Evolutionary conservation across 1,284 basidiomycete species (phyloP), one percentile per base, ranked within the genome.

Genomic region (Fomitopsis schrenkii): DNA sequence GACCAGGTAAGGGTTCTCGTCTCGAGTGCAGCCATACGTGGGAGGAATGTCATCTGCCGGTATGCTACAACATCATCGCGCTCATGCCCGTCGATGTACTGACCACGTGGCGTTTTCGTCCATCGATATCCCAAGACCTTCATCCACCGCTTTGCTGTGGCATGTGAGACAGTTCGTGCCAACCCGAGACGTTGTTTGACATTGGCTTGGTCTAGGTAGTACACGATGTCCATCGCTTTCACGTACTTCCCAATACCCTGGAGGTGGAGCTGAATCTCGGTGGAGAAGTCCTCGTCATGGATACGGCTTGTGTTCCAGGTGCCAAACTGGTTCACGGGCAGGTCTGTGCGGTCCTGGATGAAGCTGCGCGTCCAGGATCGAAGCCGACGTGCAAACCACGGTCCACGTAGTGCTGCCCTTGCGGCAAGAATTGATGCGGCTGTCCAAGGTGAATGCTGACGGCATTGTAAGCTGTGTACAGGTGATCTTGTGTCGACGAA

Each of bases 1-100:
- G 22, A 22, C 22, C 22, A 22, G 22, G 22, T 22, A 22, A 22
- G 22, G 22, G 22, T 22, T 22, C 22, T 22, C 22, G 22, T 22
- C 22, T 76, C 68, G 60, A 63, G 71, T 28, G 70, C 63, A 17
- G 15, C 44, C 69, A 74, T 72, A n/a, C 12, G 5, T 3, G 71
- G 75, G n/a, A 78, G 62, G 58, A 73, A 78, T 1, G 64, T 46
- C 9, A 69, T 48, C 5, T 74, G 40, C 0, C 68, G 64, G 66
- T 77, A 76, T 15, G 71, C 56, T 0, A 75, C 71, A 30, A 79
- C 74, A 70, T 79, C 75, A 9, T 55, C 58, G 7, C 67, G 62
- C 54, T 78, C 72, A 67, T 78, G 77, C 0, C 77, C 75, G 74
- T 77, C 76, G 64, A 74, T 71, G 64, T 65, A 35, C 58, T 35